Percentiles rank a stretch among this genome's conserved stretches.
phyloP scores from a whole-genome alignment of 192 early-diverging fungal species.

The Polychytrium aggregatum region DNA sequence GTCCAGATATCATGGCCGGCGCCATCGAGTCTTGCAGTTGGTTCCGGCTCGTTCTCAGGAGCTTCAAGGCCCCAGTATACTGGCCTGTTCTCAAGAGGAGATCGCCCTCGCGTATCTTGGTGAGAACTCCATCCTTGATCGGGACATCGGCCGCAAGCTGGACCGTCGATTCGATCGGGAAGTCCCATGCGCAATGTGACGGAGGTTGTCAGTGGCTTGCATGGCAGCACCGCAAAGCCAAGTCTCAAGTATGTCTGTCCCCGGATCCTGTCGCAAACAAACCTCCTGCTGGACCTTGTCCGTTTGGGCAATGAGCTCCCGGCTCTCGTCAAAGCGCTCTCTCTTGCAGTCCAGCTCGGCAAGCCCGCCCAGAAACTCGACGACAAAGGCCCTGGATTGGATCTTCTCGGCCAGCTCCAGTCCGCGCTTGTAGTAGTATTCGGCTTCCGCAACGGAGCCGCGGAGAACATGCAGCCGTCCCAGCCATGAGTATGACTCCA shows the following conservation, averaged over 20 bases:
- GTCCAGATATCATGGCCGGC: constrained; percentile 27
- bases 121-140: constrained; percentile 7
- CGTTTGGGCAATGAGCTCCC: not conserved
- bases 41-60: constrained; percentile 29
- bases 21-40: constrained; percentile 44
- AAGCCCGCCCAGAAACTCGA: constrained; percentile 25
- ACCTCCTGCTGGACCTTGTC: constrained; percentile 1
- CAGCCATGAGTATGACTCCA: constrained; percentile 35
- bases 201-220: not conserved
- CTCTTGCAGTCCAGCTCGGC: constrained; percentile 43
- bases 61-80: constrained; percentile 34
- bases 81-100: constrained; percentile 22
- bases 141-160: constrained; percentile 19
- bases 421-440: constrained; percentile 52
- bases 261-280: no score
- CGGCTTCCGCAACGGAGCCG: constrained; percentile 48
- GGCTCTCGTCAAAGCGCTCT: constrained; percentile 29
- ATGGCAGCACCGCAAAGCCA: not conserved
- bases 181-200: constrained; percentile 8
- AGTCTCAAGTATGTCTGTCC: not conserved
- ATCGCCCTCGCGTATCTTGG: constrained; percentile 36
- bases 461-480: constrained; percentile 38
- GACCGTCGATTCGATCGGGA: constrained; percentile 9
- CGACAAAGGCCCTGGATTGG: constrained; percentile 18
- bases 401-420: constrained; percentile 33